Base-by-base conservation (phyloP, 1,284 basidiomycete genomes). In the Cronartium ribicola region DNA sequence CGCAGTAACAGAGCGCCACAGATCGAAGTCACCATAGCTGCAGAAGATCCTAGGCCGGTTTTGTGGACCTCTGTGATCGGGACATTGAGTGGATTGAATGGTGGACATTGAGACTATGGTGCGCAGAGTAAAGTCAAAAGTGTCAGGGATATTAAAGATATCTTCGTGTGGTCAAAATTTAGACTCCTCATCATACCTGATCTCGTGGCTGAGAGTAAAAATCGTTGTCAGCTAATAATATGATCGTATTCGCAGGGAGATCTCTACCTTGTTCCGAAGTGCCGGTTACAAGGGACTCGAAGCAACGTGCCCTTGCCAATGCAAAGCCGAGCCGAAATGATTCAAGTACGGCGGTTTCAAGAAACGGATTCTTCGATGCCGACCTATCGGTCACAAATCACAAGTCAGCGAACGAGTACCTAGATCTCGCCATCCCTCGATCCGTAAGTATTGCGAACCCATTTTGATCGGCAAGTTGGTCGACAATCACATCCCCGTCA, bases 1-100 rank as follows among this genome's bases (percentile, higher is more conserved):
- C 59, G 51, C 17, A 73, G 20, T 60, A 98, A 86, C 37, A 99
- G 85, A 4, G 89, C 89, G 43, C 90, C 89, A 61, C 93, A 90
- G 72, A 98, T 87, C 44, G 94, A 96, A 0, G 96, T 97, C 79
- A 97, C 96, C 79, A 99, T 87, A 0, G 96, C 92, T 0, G 95
- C 95, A 8, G 94, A 97, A 4, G 94, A 97, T 40, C 96, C 96
- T 57, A 98, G 87, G 2, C 96, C 96, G 0, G 96, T 98, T 84
- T 99, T 99, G 86, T 98, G 94, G 8, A 96, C 94, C 64, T 91
- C 84, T 0, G 85, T 83, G 60, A 98, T 85, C 0, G 82, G 82
- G 41, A 88, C 87, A 66, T 88, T 86, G 22, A 92, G 90, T 22
- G 86, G 85, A 44, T 84, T 84, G 82, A 98, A 96, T 0, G 90